Evolutionary conservation across 148 eudicot species (phyloP).

Genomic region (Polygonum aviculare): DNA sequence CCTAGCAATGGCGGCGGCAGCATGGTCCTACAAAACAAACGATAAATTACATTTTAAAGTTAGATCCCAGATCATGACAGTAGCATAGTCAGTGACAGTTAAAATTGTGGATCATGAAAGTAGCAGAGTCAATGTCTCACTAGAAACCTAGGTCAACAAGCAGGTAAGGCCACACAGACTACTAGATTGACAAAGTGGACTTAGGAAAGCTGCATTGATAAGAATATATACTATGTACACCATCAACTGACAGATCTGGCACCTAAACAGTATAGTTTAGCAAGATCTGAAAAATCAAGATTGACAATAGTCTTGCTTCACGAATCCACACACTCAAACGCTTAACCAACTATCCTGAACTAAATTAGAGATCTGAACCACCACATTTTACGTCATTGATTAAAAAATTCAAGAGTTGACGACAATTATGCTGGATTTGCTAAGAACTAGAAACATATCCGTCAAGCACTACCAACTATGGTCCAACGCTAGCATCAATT

Average conservation of each 20-base stretch:
- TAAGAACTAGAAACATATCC: background rate
- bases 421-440: background rate
- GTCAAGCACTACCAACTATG: background rate
- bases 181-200: background rate
- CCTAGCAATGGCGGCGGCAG: conserved; percentile 88
- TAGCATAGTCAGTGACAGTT: background rate
- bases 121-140: background rate
- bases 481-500: background rate
- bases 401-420: background rate
- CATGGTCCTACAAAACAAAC: conserved; percentile 55
- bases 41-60: background rate
- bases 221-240: background rate
- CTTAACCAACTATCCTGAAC: background rate
- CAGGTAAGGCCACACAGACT: background rate
- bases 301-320: background rate
- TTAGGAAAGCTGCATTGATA: background rate
- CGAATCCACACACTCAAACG: background rate
- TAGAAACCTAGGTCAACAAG: background rate
- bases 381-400: background rate
- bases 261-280: background rate
- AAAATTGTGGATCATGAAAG: background rate
- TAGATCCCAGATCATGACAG: background rate
- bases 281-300: background rate
- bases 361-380: background rate
- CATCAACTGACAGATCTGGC: background rate